Evolutionary conservation across 768 basidiomycete species (phyloP).

Genomic region (Leccinum incarnatum): DNA sequence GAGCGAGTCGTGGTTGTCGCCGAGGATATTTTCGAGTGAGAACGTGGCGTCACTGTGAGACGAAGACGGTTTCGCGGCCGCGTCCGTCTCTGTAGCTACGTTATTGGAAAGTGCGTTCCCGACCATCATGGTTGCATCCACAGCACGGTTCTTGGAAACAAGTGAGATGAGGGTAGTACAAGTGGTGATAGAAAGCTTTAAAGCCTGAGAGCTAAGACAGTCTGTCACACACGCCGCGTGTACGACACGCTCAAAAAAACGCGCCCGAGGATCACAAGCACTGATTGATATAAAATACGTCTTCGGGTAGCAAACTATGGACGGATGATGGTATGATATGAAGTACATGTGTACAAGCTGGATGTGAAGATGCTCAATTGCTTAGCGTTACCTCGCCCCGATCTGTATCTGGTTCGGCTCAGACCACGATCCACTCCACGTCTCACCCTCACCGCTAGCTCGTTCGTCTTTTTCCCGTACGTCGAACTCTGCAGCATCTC

Average conservation of each 20-base stretch:
- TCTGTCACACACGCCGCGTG: slow-evolving; percentile 25
- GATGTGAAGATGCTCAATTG: slow-evolving; percentile 1
- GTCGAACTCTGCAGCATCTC: slow-evolving; percentile 17
- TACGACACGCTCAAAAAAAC: slow-evolving; percentile 13
- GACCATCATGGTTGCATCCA: slow-evolving; percentile 22
- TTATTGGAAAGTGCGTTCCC: slow-evolving; percentile 17
- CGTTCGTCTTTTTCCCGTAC: slow-evolving; percentile 46
- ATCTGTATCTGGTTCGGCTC: slow-evolving; percentile 38
- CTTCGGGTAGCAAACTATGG: background rate
- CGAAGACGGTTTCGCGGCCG: slow-evolving; percentile 4
- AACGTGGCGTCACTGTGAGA: slow-evolving; percentile 32
- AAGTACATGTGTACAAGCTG: slow-evolving; percentile 15
- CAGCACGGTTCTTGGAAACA: background rate
- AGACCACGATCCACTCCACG: slow-evolving; percentile 42
- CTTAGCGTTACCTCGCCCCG: slow-evolving; percentile 25
- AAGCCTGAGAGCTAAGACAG: slow-evolving; percentile 1
- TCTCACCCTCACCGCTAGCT: slow-evolving; percentile 49
- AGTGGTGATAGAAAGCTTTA: slow-evolving; percentile 10
- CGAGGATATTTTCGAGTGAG: slow-evolving; percentile 69
- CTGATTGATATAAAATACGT: background rate
- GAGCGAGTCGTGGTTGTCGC: slow-evolving; percentile 57
- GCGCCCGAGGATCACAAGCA: background rate
- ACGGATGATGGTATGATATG: slow-evolving; percentile 12
- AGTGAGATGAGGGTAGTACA: slow-evolving; percentile 6
- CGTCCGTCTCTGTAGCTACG: slow-evolving; percentile 13